phyloP scores from a whole-genome alignment of 345 rosid genomes.

The Gossypium australe region DNA sequence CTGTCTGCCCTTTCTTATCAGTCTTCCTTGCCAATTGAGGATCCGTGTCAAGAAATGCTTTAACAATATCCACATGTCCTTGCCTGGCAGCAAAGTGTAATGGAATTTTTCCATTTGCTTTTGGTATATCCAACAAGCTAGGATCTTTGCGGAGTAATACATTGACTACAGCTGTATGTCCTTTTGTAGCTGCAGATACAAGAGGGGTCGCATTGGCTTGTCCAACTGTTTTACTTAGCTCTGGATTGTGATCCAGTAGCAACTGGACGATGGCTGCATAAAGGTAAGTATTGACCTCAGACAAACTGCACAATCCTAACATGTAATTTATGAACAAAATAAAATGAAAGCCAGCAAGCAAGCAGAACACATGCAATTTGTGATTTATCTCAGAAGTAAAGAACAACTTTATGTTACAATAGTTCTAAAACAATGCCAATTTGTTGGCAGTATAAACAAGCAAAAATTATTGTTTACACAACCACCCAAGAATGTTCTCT shows the following conservation, averaged over 20 bases:
- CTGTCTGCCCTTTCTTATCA: constrained; percentile 93
- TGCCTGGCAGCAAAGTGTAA: constrained; percentile 88
- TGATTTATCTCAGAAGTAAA: neutral
- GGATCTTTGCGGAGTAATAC: constrained; percentile 62
- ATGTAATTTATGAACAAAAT: neutral
- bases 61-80: constrained; percentile 83
- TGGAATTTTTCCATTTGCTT: constrained; percentile 85
- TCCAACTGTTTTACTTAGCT: constrained; percentile 60
- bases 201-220: constrained; percentile 87
- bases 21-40: constrained; percentile 73
- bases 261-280: constrained; percentile 73
- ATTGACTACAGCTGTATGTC: constrained; percentile 56
- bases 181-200: constrained; percentile 73
- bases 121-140: constrained; percentile 52
- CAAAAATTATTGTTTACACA: too few relatives aligned
- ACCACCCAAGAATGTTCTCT: too few relatives aligned
- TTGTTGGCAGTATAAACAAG: neutral
- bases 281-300: constrained; percentile 13
- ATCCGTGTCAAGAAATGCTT: constrained; percentile 54
- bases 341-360: neutral
- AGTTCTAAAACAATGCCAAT: too few relatives aligned
- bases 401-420: too few relatives aligned
- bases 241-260: constrained; percentile 62
- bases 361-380: neutral
- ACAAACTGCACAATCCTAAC: neutral